Evolutionary conservation across 2,329 filamentous ascomycete species (phyloP).

Genomic region (Penicillium sp.): DNA sequence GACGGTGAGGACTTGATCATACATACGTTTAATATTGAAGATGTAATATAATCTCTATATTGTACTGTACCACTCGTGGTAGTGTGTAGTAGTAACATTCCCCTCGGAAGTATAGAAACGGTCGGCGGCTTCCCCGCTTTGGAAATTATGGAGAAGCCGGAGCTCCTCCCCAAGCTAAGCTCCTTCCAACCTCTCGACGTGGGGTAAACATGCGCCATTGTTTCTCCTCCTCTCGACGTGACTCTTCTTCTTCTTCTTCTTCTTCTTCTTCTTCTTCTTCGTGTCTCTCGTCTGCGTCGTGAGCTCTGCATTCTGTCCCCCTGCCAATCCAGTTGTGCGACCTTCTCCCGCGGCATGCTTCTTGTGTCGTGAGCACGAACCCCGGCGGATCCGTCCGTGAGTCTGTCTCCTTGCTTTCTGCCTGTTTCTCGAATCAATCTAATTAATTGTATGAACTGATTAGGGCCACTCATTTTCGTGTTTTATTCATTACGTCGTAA

Average conservation of each 20-base stretch:
- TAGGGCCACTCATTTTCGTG: neutral
- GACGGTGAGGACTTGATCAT: conserved; percentile 28
- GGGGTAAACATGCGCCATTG: neutral
- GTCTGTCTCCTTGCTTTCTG: conserved; percentile 5
- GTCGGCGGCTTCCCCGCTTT: neutral
- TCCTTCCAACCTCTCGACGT: neutral
- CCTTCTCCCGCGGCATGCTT: conserved; percentile 11
- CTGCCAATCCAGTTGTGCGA: conserved; percentile 7
- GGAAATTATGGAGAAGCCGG: neutral
- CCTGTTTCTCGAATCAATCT: neutral
- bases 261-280: neutral
- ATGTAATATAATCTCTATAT: too few relatives aligned
- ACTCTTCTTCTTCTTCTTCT: neutral
- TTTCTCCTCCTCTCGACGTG: neutral
- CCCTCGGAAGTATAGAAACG: too few relatives aligned
- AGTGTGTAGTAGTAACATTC: too few relatives aligned
- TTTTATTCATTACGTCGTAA: neutral
- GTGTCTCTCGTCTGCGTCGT: neutral
- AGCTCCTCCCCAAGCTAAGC: neutral
- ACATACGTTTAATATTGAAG: too few relatives aligned
- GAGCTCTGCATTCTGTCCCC: neutral
- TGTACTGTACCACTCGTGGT: too few relatives aligned
- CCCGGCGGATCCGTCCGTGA: conserved; percentile 12
- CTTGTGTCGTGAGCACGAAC: conserved; percentile 5
- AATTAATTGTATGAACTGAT: conserved; percentile 8